A percentile compares a stretch with the other conserved stretches of the same genome.
Evolutionary conservation across 805 yeast genomes (phyloP).

Genomic region (Metschnikowia proteae): DNA sequence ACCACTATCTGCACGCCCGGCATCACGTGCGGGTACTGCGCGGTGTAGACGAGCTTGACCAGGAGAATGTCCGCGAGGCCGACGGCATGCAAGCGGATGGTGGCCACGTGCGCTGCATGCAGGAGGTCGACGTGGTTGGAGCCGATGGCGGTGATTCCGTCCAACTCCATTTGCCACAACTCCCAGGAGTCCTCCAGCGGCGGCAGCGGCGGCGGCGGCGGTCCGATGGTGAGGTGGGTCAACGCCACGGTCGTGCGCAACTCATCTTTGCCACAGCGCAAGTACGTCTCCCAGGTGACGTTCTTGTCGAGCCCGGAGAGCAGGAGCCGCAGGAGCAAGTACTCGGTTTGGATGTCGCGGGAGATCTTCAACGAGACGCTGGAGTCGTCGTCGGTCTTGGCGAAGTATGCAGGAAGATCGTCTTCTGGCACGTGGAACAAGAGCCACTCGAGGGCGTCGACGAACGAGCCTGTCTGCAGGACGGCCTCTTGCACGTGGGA

Average conservation of each 20-base stretch:
- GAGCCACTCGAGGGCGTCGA: conserved; percentile 68
- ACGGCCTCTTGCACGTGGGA: conserved; percentile 72
- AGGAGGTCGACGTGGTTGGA: conserved; percentile 35
- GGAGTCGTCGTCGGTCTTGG: conserved; percentile 54
- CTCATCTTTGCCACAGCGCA: conserved; percentile 42
- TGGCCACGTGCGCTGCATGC: conserved; percentile 21
- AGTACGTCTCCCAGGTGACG: conserved; percentile 51
- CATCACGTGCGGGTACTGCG: conserved; percentile 57
- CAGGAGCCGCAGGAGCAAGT: conserved; percentile 52
- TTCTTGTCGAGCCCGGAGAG: conserved; percentile 70
- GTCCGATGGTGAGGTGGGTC: conserved; percentile 30
- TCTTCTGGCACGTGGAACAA: conserved; percentile 91
- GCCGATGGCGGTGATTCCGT: conserved; percentile 60
- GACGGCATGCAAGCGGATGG: conserved; percentile 8
- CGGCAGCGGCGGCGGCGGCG: background rate
- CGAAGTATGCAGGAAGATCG: conserved; percentile 71
- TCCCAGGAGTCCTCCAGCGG: conserved; percentile 31
- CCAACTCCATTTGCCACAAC: conserved; percentile 74
- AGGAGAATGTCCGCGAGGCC: conserved; percentile 14
- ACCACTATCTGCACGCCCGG: conserved; percentile 63
- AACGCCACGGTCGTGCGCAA: conserved; percentile 47
- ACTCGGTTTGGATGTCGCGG: conserved; percentile 51
- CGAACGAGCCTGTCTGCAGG: conserved; percentile 47
- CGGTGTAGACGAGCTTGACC: conserved; percentile 25
- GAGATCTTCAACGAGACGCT: conserved; percentile 56